A percentile compares a stretch with the other conserved stretches of the same genome.
Evolutionary conservation across 345 rosid species (phyloP).

Genomic region (Acer saccharum): DNA sequence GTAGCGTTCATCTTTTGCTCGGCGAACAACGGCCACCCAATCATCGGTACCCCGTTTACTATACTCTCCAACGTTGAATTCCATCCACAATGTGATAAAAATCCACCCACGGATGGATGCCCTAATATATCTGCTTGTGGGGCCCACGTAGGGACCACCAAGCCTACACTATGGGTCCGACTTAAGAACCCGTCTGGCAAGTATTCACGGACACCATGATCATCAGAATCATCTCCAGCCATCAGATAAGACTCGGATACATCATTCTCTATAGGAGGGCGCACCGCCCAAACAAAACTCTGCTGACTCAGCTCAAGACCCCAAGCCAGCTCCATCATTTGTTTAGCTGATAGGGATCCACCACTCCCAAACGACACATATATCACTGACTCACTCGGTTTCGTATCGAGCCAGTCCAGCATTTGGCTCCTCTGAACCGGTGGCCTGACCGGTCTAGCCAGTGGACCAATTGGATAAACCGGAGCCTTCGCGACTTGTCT

Average conservation of each 20-base stretch:
- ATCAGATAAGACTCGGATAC: conserved; percentile 31
- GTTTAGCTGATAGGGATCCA: conserved; percentile 39
- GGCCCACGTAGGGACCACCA: conserved; percentile 47
- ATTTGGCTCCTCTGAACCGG: not conserved
- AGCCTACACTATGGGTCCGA: conserved; percentile 32
- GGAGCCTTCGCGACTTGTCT: conserved; percentile 29
- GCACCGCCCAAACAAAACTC: conserved; percentile 42
- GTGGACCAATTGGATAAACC: conserved; percentile 41
- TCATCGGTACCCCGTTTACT: conserved; percentile 54
- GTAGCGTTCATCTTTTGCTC: conserved; percentile 61
- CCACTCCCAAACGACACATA: conserved; percentile 51
- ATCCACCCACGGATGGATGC: conserved; percentile 47
- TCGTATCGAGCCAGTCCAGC: conserved; percentile 43
- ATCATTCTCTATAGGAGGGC: conserved; percentile 36
- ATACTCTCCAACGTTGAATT: conserved; percentile 53
- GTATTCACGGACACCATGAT: conserved; percentile 21
- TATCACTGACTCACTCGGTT: conserved; percentile 37
- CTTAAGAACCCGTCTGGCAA: conserved; percentile 45
- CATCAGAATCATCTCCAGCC: not conserved
- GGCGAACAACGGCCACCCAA: conserved; percentile 62
- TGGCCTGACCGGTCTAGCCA: not conserved
- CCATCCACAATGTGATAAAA: conserved; percentile 63
- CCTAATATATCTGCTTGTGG: conserved; percentile 49
- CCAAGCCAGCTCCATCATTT: conserved; percentile 40
- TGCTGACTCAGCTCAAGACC: conserved; percentile 39